Evolutionary conservation across 306 rosid species (phyloP), one percentile per base, ranked within the genome.

Genomic region (Cyclanthera cordifolia): DNA sequence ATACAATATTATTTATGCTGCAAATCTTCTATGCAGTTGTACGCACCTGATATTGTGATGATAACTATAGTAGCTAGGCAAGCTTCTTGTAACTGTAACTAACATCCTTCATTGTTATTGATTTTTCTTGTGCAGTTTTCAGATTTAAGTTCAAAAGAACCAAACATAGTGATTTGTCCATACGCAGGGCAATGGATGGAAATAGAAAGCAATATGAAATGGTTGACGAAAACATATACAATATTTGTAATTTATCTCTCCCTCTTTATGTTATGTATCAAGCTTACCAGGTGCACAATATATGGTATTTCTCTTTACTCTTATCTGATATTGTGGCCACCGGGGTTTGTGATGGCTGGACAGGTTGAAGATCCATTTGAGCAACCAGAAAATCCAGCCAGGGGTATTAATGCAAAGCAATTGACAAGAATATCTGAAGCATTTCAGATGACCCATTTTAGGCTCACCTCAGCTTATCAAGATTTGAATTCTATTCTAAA

Each of bases 281-380:
- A 17, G 70, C 61, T 67, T 63, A n/a, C 72, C 65, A n/a, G n/a
- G n/a, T n/a, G n/a, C n/a, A n/a, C n/a, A n/a, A n/a, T n/a, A 70
- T 47, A 64, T 30, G 45, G 19, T 41, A 20, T 60, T 47, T 34
- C 28, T 72, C 53, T 71, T 48, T 19, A 47, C 27, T 21, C 10
- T 47, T 59, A 65, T 58, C 53, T 85, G 73, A 78, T 69, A 64
- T 59, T 70, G 71, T 61, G 60, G 51, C 51, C n/a, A n/a, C n/a
- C 12, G 75, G 48, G 47, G 24, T 63, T 69, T 25, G 66, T 39
- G 67, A 24, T 72, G 84, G 71, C 54, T 79, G 74, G 66, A 68
- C 73, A 93, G 96, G 56, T 93, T 55, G 99, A 93, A 79, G 99
- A 93, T 82, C 99, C 99, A 66, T 86, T 93, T 75, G 90, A 85